Evolutionary conservation across 345 rosid species (phyloP).

Genomic region (Cardamine chenopodiifolia): DNA sequence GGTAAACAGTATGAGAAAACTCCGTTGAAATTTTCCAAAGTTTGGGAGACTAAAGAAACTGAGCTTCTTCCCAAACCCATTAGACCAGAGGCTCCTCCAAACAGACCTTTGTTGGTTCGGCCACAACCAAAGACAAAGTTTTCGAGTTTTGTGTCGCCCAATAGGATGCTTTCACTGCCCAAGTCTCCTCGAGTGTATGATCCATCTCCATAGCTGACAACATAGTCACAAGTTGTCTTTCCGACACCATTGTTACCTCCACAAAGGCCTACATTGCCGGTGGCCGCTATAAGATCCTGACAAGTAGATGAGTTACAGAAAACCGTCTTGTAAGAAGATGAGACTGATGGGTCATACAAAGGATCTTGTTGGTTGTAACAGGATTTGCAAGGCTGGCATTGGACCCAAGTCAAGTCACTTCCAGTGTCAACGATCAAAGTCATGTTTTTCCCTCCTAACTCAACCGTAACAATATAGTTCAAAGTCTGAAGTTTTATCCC

Average conservation of each 20-base stretch:
- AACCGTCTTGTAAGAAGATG: constrained; percentile 61
- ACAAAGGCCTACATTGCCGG: constrained; percentile 59
- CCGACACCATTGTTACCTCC: constrained; percentile 35
- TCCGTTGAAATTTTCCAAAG: constrained; percentile 55
- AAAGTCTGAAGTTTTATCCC: constrained; percentile 66
- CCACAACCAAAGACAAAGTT: constrained; percentile 84
- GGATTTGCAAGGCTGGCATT: constrained; percentile 76
- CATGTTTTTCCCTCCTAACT: constrained; percentile 60
- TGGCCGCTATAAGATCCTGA: constrained; percentile 54
- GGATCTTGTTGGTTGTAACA: constrained; percentile 82
- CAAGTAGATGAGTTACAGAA: constrained; percentile 73
- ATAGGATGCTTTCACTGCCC: constrained; percentile 55
- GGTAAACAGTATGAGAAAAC: constrained; percentile 93
- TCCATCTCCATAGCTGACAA: constrained; percentile 83
- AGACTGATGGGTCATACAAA: constrained; percentile 63
- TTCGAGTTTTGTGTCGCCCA: constrained; percentile 48
- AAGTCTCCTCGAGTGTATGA: constrained; percentile 81
- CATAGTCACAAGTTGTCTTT: constrained; percentile 58
- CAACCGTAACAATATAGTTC: constrained; percentile 73
- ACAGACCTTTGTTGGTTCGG: constrained; percentile 69
- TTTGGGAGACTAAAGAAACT: constrained; percentile 71
- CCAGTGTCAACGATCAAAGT: constrained; percentile 86
- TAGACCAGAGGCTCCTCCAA: constrained; percentile 88
- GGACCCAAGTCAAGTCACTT: constrained; percentile 95
- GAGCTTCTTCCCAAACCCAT: constrained; percentile 83